phyloP scores from a whole-genome alignment of 108 stramenopile genomes.

The Epithemia pelagica region DNA sequence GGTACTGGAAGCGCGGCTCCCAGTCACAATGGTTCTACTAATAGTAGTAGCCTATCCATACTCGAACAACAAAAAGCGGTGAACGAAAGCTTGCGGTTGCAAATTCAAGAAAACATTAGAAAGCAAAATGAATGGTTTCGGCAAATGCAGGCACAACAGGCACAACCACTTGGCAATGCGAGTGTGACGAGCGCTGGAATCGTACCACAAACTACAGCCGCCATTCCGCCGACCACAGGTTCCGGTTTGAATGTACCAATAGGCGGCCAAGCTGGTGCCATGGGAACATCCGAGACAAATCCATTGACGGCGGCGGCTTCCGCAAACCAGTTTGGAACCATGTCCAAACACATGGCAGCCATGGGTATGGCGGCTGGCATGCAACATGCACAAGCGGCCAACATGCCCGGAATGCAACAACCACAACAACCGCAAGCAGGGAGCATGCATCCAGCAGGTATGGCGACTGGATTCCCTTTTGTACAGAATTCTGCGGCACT shows the following conservation, averaged over 20 bases:
- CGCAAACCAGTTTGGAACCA: neutral
- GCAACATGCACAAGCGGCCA: neutral
- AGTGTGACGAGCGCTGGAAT: neutral
- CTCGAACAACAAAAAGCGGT: constrained; percentile 6
- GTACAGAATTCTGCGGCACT: neutral
- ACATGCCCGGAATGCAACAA: neutral
- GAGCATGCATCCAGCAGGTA: neutral
- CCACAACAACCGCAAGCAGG: neutral
- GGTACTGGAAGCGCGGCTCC: neutral
- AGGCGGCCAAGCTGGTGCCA: no score
- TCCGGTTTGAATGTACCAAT: neutral
- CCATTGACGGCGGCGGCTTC: neutral
- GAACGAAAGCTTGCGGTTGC: constrained; percentile 5
- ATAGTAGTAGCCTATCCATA: neutral
- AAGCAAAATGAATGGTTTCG: constrained; percentile 24
- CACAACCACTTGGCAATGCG: constrained; percentile 1
- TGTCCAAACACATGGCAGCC: neutral
- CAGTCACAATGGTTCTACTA: neutral
- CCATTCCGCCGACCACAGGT: neutral
- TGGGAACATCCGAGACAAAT: neutral
- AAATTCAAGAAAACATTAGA: constrained; percentile 19
- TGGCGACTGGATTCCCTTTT: neutral
- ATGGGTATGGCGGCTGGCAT: constrained; percentile 1
- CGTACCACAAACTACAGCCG: neutral
- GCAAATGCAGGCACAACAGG: constrained; percentile 5